Conservation (phyloP, 140 eudicot species). For the Oenanthe javanica region DNA sequence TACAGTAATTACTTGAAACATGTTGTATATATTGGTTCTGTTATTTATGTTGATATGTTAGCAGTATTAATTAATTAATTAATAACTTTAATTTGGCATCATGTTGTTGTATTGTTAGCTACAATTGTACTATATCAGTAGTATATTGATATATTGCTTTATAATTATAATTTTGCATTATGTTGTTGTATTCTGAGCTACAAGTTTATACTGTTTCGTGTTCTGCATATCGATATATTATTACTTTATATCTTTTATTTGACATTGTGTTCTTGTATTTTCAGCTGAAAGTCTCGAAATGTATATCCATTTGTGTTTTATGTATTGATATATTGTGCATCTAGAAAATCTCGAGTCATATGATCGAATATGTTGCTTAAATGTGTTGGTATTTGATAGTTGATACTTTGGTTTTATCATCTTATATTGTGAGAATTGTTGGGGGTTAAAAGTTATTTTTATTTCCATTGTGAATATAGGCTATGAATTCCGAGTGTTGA, state of each 20-base stretch:
- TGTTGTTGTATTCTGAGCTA: too few species aligned
- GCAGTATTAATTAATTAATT: too few species aligned
- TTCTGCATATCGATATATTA: not conserved
- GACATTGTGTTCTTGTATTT: not conserved
- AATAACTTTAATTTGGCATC: slow-evolving; percentile 6
- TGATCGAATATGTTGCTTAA: not conserved
- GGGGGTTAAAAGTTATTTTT: not conserved
- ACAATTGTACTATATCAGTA: too few species aligned
- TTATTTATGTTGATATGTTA: too few species aligned
- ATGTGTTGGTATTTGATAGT: not conserved
- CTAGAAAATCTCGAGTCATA: not conserved
- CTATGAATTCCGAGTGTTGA: not conserved
- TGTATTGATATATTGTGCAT: too few species aligned
- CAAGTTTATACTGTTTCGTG: not conserved
- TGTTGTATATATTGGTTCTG: too few species aligned
- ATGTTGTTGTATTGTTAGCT: not conserved
- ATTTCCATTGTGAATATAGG: not conserved
- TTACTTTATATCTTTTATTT: slow-evolving; percentile 10
- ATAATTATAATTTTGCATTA: too few species aligned
- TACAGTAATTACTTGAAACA: too few species aligned
- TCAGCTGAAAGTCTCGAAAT: not conserved
- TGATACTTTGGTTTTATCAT: not conserved
- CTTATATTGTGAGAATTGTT: slow-evolving; percentile 5
- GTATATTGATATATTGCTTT: too few species aligned
- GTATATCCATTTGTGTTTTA: not conserved